Evolutionary conservation across 1,284 basidiomycete genomes (phyloP).

Genomic region (Peniophora sp.): DNA sequence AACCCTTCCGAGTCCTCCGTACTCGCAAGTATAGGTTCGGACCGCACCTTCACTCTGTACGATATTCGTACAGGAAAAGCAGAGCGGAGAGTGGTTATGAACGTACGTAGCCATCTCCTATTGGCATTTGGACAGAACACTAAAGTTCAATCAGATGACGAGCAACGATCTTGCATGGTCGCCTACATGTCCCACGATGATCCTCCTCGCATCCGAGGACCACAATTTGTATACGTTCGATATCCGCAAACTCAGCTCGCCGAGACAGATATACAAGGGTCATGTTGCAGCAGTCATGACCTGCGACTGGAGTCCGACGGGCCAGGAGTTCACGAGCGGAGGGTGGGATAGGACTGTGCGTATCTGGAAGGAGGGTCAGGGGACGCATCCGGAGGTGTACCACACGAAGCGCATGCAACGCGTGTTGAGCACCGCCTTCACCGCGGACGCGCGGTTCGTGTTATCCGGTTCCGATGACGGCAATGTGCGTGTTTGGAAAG

Average conservation of each 20-base stretch:
- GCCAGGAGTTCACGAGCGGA: slow-evolving; percentile 93
- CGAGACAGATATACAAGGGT: slow-evolving; percentile 94
- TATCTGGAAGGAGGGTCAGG: slow-evolving; percentile 88
- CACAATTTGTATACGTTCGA: slow-evolving; percentile 99
- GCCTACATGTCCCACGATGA: slow-evolving; percentile 87
- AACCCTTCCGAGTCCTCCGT: slow-evolving; percentile 93
- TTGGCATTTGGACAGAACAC: too few relatives aligned
- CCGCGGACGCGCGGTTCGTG: slow-evolving; percentile 89
- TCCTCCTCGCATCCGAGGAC: slow-evolving; percentile 94
- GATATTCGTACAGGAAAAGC: slow-evolving; percentile 96
- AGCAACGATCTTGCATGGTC: slow-evolving; percentile 92
- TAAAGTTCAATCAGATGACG: slow-evolving; percentile 48
- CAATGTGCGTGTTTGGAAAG: slow-evolving; percentile 96
- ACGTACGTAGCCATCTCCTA: slow-evolving; percentile 37
- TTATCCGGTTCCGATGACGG: slow-evolving; percentile 95
- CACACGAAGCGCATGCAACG: slow-evolving; percentile 99
- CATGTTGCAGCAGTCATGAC: slow-evolving; percentile 95
- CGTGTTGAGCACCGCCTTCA: slow-evolving; percentile 72
- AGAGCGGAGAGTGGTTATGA: slow-evolving; percentile 86
- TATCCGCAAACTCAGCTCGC: slow-evolving; percentile 76
- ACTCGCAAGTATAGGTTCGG: slow-evolving; percentile 88
- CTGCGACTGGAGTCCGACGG: slow-evolving; percentile 93
- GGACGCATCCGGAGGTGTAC: slow-evolving; percentile 85
- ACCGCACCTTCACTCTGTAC: slow-evolving; percentile 93
- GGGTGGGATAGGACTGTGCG: slow-evolving; percentile 94